Conservation (phyloP, 805 yeast species). For the Debaryomyces hansenii region DNA sequence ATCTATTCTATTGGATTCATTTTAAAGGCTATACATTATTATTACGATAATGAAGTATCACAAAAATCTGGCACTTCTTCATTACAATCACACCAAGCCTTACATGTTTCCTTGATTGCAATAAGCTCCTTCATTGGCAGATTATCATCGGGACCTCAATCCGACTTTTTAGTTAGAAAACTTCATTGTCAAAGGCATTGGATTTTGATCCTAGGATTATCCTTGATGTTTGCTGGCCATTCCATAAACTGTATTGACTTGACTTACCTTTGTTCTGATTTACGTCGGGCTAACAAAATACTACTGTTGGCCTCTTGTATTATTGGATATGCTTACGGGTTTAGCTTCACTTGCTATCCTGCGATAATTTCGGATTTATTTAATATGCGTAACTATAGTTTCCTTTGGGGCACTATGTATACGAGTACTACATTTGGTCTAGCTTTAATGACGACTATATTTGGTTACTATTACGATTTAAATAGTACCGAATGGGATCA, state of each 20-base stretch:
- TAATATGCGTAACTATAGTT: constrained; percentile 31
- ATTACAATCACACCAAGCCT: constrained; percentile 26
- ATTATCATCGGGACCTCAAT: constrained; percentile 30
- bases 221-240: constrained; percentile 31
- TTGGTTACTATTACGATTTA: constrained; percentile 29
- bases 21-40: constrained; percentile 26
- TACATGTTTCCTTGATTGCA: constrained; percentile 33
- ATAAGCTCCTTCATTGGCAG: constrained; percentile 31
- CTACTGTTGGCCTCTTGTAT: constrained; percentile 24
- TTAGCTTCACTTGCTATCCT: constrained; percentile 33
- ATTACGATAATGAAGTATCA: constrained; percentile 10
- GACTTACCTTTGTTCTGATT: constrained; percentile 7
- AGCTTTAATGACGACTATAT: constrained; percentile 30
- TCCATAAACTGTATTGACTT: constrained; percentile 16
- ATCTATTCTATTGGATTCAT: constrained; percentile 34
- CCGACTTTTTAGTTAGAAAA: constrained; percentile 26
- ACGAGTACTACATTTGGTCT: constrained; percentile 33
- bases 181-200: constrained; percentile 30
- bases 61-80: constrained; percentile 6
- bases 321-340: constrained; percentile 37
- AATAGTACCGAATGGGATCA: constrained; percentile 21
- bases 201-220: constrained; percentile 29
- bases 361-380: constrained; percentile 34
- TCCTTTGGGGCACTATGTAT: constrained; percentile 35
- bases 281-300: constrained; percentile 15